Percentiles rank a stretch among this genome's conserved stretches.
Evolutionary conservation across 208 protist genomes (phyloP).

Genomic region (Willaertia magna): DNA sequence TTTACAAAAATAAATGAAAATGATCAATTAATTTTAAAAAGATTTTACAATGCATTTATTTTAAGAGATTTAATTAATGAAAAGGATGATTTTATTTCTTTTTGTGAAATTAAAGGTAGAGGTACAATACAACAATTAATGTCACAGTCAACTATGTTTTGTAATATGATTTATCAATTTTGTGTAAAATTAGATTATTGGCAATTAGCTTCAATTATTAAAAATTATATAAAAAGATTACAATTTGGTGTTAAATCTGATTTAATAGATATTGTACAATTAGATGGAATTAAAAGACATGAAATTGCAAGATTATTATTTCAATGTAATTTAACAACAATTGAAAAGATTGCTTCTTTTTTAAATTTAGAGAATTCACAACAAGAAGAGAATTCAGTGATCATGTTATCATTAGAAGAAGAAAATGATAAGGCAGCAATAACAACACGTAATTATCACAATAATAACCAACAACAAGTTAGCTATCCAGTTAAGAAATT

Average conservation of each 20-base stretch:
- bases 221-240: background rate
- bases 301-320: background rate
- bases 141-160: background rate
- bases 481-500: no score
- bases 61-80: background rate
- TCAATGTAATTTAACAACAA: background rate
- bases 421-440: no score
- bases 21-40: background rate
- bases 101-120: background rate
- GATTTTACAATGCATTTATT: constrained; percentile 3
- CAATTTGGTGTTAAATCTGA: background rate
- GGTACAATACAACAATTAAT: background rate
- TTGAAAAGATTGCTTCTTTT: background rate
- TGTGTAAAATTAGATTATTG: background rate
- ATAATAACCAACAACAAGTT: no score
- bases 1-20: background rate
- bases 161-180: background rate
- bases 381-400: no score
- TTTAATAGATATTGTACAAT: background rate
- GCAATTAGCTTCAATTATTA: background rate
- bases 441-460: no score
- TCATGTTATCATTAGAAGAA: no score
- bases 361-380: background rate
- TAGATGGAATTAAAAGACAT: background rate
- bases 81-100: background rate